Conservation (phyloP, 2,329 filamentous ascomycete genomes). For the Fusarium sulawesiense region DNA sequence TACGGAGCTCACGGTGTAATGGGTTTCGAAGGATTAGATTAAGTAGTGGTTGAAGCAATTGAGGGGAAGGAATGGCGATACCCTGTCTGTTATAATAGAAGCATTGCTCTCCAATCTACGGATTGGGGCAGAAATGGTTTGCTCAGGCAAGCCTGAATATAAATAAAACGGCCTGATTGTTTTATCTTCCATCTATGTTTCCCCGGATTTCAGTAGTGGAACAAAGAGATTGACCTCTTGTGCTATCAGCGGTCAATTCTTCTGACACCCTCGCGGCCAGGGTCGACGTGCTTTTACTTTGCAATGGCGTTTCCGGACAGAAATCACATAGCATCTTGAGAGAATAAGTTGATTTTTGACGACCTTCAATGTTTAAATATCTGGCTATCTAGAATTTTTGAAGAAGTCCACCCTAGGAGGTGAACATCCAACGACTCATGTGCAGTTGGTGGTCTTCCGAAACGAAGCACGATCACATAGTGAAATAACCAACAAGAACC, state of each 20-base stretch:
- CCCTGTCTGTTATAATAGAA: slow-evolving; percentile 10
- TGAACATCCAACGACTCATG: slow-evolving; percentile 36
- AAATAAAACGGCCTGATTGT: background rate
- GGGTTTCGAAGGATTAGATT: slow-evolving; percentile 62
- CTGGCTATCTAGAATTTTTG: slow-evolving; percentile 19
- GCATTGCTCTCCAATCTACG: background rate
- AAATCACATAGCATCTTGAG: background rate
- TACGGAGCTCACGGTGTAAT: slow-evolving; percentile 65
- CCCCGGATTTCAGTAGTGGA: background rate
- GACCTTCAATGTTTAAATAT: slow-evolving; percentile 18
- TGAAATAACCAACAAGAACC: slow-evolving; percentile 36
- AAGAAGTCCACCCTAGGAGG: slow-evolving; percentile 38
- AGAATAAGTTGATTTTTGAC: background rate
- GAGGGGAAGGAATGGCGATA: slow-evolving; percentile 9
- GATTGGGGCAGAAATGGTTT: background rate
- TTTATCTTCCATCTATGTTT: background rate
- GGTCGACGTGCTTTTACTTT: background rate
- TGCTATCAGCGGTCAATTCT: background rate
- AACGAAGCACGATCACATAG: slow-evolving; percentile 32
- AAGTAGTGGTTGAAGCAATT: background rate
- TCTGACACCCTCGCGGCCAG: background rate
- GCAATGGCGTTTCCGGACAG: background rate
- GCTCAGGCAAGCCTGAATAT: background rate
- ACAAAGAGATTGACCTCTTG: background rate
- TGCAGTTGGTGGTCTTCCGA: slow-evolving; percentile 38